Evolutionary conservation across 2,329 filamentous ascomycete species (phyloP).

Genomic region (Canariomyces notabilis): DNA sequence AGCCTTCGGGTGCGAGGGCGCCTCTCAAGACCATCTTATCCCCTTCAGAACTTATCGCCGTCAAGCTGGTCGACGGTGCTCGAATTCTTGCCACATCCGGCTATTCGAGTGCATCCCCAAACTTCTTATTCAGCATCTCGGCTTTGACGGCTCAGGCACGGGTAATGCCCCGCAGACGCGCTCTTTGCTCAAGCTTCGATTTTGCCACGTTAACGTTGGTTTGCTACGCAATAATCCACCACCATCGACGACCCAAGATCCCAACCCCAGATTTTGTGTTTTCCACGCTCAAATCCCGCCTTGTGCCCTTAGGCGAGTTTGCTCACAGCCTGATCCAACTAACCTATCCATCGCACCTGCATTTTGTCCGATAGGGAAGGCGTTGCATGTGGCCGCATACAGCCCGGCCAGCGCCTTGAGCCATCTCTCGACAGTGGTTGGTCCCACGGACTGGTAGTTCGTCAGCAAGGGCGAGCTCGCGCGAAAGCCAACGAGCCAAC

Average conservation of each 20-base stretch:
- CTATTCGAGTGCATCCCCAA: not conserved
- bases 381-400: slow-evolving; percentile 18
- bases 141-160: not conserved
- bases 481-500: slow-evolving; percentile 19
- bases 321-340: slow-evolving; percentile 17
- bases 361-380: slow-evolving; percentile 18
- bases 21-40: not conserved
- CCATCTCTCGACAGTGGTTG: slow-evolving; percentile 20
- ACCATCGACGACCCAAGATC: too few species aligned
- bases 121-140: not conserved
- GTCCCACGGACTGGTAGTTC: slow-evolving; percentile 16
- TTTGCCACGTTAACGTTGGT: too few species aligned
- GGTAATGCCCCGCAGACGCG: not conserved
- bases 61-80: not conserved
- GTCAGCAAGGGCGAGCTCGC: slow-evolving; percentile 20
- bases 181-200: not conserved
- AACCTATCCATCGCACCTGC: slow-evolving; percentile 15
- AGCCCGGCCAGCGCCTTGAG: slow-evolving; percentile 13
- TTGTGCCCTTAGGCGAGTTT: not conserved
- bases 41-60: not conserved
- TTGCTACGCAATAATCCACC: too few species aligned
- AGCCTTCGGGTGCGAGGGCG: too few species aligned
- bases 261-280: not conserved
- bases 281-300: not conserved
- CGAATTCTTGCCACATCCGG: not conserved